phyloP scores from a whole-genome alignment of 192 early-diverging fungal genomes.

The Jimgerdemannia flammicorona region DNA sequence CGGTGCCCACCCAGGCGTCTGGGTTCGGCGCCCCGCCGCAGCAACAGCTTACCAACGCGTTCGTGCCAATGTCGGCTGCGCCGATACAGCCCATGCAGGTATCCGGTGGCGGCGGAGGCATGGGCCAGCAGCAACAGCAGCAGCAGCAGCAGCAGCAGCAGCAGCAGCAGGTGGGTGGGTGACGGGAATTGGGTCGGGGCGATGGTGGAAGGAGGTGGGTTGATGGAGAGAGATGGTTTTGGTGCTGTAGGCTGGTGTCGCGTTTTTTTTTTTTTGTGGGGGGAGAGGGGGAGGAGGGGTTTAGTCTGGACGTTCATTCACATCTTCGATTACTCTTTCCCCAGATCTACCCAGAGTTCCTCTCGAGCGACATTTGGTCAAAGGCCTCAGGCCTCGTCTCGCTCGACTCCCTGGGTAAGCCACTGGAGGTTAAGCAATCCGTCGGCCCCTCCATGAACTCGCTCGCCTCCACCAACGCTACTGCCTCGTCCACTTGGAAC shows the following conservation, averaged over 20 bases:
- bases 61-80: no score
- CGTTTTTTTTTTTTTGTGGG: constrained; percentile 7
- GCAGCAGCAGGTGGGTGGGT: no score
- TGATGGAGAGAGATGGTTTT: no score
- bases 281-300: background rate
- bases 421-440: constrained; percentile 38
- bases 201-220: no score
- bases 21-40: background rate
- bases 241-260: no score
- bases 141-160: no score
- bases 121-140: no score
- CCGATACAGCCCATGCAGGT: no score
- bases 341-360: constrained; percentile 2
- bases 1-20: no score
- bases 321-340: constrained; percentile 1
- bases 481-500: background rate
- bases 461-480: constrained; percentile 12
- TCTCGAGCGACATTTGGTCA: constrained; percentile 44
- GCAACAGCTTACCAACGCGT: no score
- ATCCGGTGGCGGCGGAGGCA: no score
- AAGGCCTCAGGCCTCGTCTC: constrained; percentile 63
- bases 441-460: constrained; percentile 58
- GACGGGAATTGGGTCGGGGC: no score
- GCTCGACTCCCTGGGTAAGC: constrained; percentile 65
- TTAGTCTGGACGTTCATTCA: constrained; percentile 1